These are phyloP conservation scores for Beta corolliflora DNA, from an alignment of 179 eudicot species.

Conservation along the genomic window DNA sequence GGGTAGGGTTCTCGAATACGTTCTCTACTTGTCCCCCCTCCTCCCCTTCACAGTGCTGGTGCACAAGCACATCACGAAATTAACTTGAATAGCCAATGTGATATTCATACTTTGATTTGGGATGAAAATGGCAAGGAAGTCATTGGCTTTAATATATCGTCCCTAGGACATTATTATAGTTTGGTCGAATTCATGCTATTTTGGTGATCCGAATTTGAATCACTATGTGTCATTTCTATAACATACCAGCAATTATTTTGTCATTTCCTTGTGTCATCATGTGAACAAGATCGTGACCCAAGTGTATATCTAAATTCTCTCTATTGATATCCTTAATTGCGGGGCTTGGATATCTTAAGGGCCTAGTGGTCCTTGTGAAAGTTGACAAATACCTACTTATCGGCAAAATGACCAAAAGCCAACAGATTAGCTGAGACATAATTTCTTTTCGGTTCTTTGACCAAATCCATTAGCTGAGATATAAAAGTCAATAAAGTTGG, in stretches of 20 bases:
- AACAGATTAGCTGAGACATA: no score
- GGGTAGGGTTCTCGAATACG: slow-evolving; percentile 50
- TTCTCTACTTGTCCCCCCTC: neutral
- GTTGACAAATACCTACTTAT: neutral
- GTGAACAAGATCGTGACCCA: neutral
- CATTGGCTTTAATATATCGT: no score
- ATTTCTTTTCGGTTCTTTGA: no score
- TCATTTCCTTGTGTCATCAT: neutral
- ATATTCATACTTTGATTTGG: neutral
- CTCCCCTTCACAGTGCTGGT: neutral
- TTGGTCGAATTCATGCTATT: no score
- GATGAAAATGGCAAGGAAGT: no score
- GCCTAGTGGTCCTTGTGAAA: neutral
- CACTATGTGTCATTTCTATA: neutral
- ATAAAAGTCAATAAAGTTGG: no score
- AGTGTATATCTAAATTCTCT: neutral
- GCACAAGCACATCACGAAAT: neutral
- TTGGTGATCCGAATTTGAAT: no score
- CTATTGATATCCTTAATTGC: neutral
- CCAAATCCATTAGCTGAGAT: no score
- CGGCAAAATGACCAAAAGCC: no score
- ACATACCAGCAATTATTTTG: neutral
- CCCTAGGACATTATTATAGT: no score
- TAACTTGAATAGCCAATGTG: neutral
- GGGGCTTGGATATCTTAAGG: neutral